Base-by-base conservation (phyloP, 768 basidiomycete genomes). In the Agaricus blazei region DNA sequence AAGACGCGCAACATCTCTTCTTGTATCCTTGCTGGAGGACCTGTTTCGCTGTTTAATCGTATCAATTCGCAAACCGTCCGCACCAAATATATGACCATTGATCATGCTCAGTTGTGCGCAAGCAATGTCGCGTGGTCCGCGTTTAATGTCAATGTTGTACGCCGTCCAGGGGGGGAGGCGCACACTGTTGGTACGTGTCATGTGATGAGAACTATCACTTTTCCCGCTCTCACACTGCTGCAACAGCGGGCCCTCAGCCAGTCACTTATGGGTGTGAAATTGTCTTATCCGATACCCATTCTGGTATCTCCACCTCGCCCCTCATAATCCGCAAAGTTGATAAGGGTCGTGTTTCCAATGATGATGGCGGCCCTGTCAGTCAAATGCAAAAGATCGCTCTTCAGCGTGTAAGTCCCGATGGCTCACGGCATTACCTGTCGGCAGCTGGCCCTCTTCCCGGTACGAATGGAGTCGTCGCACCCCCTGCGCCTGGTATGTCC, bases 301-400 rank as follows among this genome's bases (percentile, higher is more conserved):
- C 90, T 9, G 93, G 93, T 31, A 89, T 91, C 55, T 83, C 88
- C 1, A 93, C 91, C 0, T 85, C 91, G 6, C 89, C 92, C 0
- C 78, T 96, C 41, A 76, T 92, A 60, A 88, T 98, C 51, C 89
- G 92, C 58, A 95, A 95, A 69, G 91, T 98, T 28, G 93, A 95
- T 69, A 94, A 94, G 64, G 90, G 90, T 28, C 78, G 85, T 57
- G 88, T 95, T 37, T 83, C 84, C n/a, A 73, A 79, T n/a, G 90
- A 93, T 61, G 88, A 93, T 64, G 90, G 89, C 19, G 90, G 93
- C 4, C 94, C 93, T 41, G 90, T 98, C 59, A 93, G 91, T 64
- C 93, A 96, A 69, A 92, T 98, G 85, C 94, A 98, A 73, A 93
- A 95, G 74, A 90, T 98, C 58, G 94, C 93, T 1, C 74, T 98